Percentiles rank a stretch among this genome's conserved stretches.
Conservation (phyloP, 129 eudicot genomes). For the Calendula officinalis region DNA sequence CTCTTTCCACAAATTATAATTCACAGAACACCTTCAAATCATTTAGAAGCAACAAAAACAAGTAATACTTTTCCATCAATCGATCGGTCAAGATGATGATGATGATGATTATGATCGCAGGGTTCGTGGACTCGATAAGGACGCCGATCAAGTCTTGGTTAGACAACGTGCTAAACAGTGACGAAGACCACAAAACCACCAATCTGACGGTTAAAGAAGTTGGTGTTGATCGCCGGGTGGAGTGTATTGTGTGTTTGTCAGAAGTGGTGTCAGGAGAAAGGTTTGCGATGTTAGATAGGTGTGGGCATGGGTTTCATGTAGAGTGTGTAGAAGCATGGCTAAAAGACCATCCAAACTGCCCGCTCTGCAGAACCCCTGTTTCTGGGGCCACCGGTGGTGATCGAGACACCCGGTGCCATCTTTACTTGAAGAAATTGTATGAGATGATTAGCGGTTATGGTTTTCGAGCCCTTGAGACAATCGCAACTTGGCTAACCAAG, state of each 20-base stretch:
- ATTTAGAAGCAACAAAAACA: background rate
- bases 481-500: slow-evolving; percentile 20
- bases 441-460: slow-evolving; percentile 4
- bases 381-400: background rate
- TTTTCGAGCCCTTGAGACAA: background rate
- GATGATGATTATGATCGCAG: slow-evolving; percentile 40
- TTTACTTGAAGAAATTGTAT: slow-evolving; percentile 14
- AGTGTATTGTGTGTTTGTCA: slow-evolving; percentile 30
- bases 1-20: background rate
- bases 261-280: slow-evolving; percentile 18
- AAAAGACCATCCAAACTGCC: slow-evolving; percentile 30
- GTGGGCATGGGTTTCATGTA: slow-evolving; percentile 31
- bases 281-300: slow-evolving; percentile 20
- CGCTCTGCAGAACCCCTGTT: slow-evolving; percentile 32
- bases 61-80: too few relatives aligned
- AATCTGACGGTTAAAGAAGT: slow-evolving; percentile 3
- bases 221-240: background rate
- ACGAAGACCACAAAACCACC: background rate
- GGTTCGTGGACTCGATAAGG: slow-evolving; percentile 23
- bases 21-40: background rate
- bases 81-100: slow-evolving; percentile 18
- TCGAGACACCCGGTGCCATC: background rate
- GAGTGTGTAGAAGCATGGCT: slow-evolving; percentile 32
- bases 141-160: slow-evolving; percentile 29
- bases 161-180: background rate